Evolutionary conservation across 1,284 basidiomycete species (phyloP).

Genomic region (Lentinula novae-zelandiae): DNA sequence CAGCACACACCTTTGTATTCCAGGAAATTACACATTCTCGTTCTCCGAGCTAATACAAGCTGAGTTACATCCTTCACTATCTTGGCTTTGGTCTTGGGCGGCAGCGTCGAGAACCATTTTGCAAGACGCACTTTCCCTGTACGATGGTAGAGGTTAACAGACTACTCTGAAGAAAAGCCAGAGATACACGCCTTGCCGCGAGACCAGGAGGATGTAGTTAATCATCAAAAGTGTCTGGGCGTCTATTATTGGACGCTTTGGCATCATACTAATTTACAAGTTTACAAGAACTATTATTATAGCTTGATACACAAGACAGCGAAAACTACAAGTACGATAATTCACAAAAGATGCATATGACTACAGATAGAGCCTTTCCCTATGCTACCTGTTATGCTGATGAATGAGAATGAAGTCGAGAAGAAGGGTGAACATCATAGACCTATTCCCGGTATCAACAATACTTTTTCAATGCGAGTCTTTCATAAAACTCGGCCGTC

Average conservation of each 20-base stretch:
- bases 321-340: background rate
- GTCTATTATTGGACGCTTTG: background rate
- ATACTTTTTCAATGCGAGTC: constrained; percentile 14
- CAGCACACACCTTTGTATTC: constrained; percentile 89
- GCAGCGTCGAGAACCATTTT: constrained; percentile 98
- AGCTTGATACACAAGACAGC: background rate
- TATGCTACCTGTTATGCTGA: too few species aligned
- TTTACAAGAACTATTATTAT: background rate
- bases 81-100: constrained; percentile 93
- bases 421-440: background rate
- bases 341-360: background rate
- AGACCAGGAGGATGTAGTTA: constrained; percentile 89
- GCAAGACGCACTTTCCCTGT: constrained; percentile 95
- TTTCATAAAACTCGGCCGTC: constrained; percentile 25
- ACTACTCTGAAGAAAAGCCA: constrained; percentile 22
- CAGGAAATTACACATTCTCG: constrained; percentile 98
- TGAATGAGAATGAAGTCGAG: background rate
- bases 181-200: constrained; percentile 68
- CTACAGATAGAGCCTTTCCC: background rate
- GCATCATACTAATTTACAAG: too few species aligned
- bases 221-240: constrained; percentile 48
- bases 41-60: constrained; percentile 91
- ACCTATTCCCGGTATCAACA: background rate
- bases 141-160: background rate
- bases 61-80: constrained; percentile 99